A percentile compares a stretch with the other conserved stretches of the same genome.
phyloP scores from a whole-genome alignment of 2,329 filamentous ascomycete genomes.

The Aspergillus sp. region DNA sequence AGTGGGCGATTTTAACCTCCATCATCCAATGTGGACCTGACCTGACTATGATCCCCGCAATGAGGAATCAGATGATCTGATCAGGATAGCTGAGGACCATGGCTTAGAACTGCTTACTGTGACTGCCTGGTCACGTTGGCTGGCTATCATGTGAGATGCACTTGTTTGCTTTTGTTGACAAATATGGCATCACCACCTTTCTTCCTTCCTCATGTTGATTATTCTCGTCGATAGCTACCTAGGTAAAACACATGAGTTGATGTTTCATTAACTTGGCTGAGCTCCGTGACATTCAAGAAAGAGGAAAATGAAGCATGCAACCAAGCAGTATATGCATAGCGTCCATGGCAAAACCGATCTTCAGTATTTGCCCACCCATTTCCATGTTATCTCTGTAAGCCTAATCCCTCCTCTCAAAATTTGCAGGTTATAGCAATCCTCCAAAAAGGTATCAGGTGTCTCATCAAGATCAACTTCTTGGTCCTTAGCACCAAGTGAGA shows the following conservation, averaged over 20 bases:
- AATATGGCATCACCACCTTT: too few species aligned
- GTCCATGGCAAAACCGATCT: not conserved
- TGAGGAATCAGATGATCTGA: not conserved
- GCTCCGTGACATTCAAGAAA: too few species aligned
- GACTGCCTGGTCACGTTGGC: too few species aligned
- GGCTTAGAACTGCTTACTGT: too few species aligned
- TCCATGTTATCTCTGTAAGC: not conserved
- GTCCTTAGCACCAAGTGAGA: not conserved
- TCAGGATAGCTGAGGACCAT: not conserved
- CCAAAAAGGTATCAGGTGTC: not conserved
- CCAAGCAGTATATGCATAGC: not conserved
- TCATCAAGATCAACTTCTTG: not conserved
- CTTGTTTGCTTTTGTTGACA: too few species aligned
- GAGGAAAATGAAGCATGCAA: not conserved
- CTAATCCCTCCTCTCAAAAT: not conserved
- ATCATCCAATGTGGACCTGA: constrained; percentile 4
- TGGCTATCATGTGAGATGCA: too few species aligned
- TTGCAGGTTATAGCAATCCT: not conserved
- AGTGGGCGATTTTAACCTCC: constrained; percentile 6
- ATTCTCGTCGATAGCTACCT: too few species aligned
- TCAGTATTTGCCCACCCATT: not conserved
- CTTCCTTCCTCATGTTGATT: too few species aligned
- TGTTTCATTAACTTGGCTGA: too few species aligned
- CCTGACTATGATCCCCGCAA: not conserved
- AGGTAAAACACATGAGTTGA: too few species aligned